phyloP scores from a whole-genome alignment of 2,329 filamentous ascomycete species.

The Xylaria polymorpha region DNA sequence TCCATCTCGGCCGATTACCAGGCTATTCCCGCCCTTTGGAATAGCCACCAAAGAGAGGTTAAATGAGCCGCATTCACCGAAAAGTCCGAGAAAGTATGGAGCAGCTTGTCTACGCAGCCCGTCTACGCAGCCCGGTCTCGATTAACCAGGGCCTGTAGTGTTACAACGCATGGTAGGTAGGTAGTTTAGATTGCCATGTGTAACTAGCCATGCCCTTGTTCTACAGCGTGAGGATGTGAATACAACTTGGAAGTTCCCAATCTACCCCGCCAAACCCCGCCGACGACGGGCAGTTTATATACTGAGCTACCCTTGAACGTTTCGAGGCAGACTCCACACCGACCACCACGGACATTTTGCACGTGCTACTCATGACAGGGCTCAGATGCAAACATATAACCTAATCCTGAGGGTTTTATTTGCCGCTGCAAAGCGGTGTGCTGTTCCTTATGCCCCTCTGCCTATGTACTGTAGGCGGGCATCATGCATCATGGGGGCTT shows the following conservation, averaged over 20 bases:
- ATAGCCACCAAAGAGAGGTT: constrained; percentile 3
- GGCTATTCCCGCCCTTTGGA: background rate
- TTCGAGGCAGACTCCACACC: constrained; percentile 18
- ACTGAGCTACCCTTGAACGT: constrained; percentile 16
- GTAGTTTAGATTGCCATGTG: constrained; percentile 13
- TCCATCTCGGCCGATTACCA: background rate
- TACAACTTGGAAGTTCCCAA: no score
- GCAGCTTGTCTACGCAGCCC: constrained; percentile 4
- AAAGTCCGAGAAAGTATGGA: background rate
- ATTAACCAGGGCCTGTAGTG: constrained; percentile 20
- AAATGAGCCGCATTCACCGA: constrained; percentile 5
- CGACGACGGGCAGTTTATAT: constrained; percentile 3
- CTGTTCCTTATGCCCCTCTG: background rate
- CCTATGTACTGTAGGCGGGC: background rate
- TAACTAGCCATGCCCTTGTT: background rate
- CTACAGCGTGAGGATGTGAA: background rate
- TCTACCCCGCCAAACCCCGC: constrained; percentile 40
- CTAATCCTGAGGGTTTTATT: constrained; percentile 20
- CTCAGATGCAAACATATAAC: constrained; percentile 17
- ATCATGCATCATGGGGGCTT: background rate
- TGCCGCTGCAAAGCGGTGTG: constrained; percentile 32
- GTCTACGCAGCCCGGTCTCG: background rate
- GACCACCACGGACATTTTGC: constrained; percentile 32
- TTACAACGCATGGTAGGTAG: constrained; percentile 10
- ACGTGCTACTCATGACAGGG: constrained; percentile 34